These are phyloP conservation scores for Iris pallida DNA, from an alignment of 116 monocot species.

Conservation along the genomic window DNA sequence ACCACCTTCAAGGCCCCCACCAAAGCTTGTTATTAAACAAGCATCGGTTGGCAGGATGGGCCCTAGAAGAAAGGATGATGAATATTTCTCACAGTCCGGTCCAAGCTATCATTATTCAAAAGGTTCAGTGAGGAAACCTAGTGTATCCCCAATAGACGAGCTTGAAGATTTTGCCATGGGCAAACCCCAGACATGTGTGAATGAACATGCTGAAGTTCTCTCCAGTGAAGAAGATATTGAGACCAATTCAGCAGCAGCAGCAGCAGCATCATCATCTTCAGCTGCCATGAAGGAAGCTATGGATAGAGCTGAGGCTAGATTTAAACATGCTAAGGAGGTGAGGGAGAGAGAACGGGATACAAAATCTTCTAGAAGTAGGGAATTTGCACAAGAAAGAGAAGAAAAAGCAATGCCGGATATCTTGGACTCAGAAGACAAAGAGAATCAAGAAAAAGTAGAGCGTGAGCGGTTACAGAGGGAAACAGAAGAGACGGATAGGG, in stretches of 20 bases:
- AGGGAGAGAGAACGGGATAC: slow-evolving; percentile 74
- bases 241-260: slow-evolving; percentile 55
- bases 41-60: slow-evolving; percentile 22
- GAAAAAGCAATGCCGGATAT: slow-evolving; percentile 23
- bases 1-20: slow-evolving; percentile 76
- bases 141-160: slow-evolving; percentile 52
- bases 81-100: slow-evolving; percentile 19
- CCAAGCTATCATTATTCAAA: slow-evolving; percentile 25
- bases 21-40: slow-evolving; percentile 42
- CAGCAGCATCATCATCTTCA: slow-evolving; percentile 59
- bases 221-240: slow-evolving; percentile 52
- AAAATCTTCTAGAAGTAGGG: slow-evolving; percentile 43
- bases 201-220: slow-evolving; percentile 27
- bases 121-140: slow-evolving; percentile 31
- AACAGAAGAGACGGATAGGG: slow-evolving; percentile 59
- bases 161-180: slow-evolving; percentile 69
- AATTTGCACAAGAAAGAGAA: slow-evolving; percentile 34
- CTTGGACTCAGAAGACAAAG: slow-evolving; percentile 29
- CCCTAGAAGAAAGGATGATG: slow-evolving; percentile 28
- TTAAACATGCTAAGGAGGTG: slow-evolving; percentile 84
- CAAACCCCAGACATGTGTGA: slow-evolving; percentile 32
- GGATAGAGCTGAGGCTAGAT: slow-evolving; percentile 83
- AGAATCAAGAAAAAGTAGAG: slow-evolving; percentile 46
- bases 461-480: slow-evolving; percentile 46
- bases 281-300: slow-evolving; percentile 89